These are phyloP conservation scores for Pinus tabuliformis DNA, from an alignment of 75 land plant genomes.

Conservation along the genomic window DNA sequence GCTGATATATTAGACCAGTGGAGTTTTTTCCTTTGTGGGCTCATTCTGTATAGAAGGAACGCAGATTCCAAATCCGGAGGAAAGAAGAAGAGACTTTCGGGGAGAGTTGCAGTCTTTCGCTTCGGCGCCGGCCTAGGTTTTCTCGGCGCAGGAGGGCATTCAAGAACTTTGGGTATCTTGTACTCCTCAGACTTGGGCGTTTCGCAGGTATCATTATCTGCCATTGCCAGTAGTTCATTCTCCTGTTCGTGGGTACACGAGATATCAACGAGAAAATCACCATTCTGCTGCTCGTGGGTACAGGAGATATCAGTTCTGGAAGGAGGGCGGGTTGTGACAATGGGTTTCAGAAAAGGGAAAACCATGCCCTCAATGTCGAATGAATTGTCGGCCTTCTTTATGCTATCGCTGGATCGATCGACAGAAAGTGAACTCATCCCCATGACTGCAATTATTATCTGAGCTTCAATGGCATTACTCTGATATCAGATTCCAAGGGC, in stretches of 20 bases:
- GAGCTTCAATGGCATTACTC: background rate
- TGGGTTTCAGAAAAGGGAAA: background rate
- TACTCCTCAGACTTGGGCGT: slow-evolving; percentile 32
- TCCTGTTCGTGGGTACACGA: background rate
- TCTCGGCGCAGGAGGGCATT: slow-evolving; percentile 45
- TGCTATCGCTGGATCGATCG: background rate
- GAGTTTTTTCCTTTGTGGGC: background rate
- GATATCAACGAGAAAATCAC: background rate
- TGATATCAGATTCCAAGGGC: too few relatives aligned
- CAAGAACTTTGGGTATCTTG: slow-evolving; percentile 17
- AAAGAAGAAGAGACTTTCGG: background rate
- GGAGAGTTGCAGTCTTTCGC: slow-evolving; percentile 4
- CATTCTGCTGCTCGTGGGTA: background rate
- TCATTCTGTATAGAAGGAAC: background rate
- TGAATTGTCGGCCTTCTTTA: background rate
- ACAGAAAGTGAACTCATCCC: background rate
- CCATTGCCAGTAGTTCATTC: background rate
- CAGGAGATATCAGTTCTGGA: background rate
- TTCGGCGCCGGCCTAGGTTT: slow-evolving; percentile 14
- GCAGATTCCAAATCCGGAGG: slow-evolving; percentile 11
- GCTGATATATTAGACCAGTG: background rate
- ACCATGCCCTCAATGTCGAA: background rate
- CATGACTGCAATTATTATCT: background rate
- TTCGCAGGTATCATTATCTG: slow-evolving; percentile 10
- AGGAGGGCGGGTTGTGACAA: background rate